phyloP scores from a whole-genome alignment of 352 stramenopile species.

The Phytopythium delawarense region DNA sequence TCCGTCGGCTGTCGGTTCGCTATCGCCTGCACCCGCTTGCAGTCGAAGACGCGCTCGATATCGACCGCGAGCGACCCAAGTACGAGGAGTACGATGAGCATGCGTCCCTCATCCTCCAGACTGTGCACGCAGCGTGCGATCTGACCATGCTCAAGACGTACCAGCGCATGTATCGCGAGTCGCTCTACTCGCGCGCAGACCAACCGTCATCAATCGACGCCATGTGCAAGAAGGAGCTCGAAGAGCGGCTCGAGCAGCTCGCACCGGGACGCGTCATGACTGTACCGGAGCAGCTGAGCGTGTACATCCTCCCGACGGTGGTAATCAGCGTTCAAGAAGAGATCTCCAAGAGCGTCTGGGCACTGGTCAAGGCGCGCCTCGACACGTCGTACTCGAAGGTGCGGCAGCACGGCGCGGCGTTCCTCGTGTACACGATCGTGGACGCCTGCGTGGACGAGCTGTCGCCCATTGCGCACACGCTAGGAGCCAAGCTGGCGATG shows the following conservation, averaged over 20 bases:
- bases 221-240: conserved; percentile 63
- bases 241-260: conserved; percentile 51
- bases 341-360: conserved; percentile 36
- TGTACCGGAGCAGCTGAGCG: conserved; percentile 67
- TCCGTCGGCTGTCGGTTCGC: conserved; percentile 72
- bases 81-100: conserved; percentile 87
- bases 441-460: conserved; percentile 81
- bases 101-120: conserved; percentile 71
- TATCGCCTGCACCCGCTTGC: conserved; percentile 83
- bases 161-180: conserved; percentile 69
- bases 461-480: conserved; percentile 67
- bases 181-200: conserved; percentile 57
- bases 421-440: conserved; percentile 78
- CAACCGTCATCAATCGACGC: conserved; percentile 45
- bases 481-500: conserved; percentile 71
- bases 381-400: conserved; percentile 83
- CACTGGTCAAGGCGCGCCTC: conserved; percentile 52
- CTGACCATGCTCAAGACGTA: conserved; percentile 51
- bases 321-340: conserved; percentile 72
- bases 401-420: conserved; percentile 64
- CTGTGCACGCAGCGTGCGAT: conserved; percentile 46
- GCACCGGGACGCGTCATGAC: conserved; percentile 62
- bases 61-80: conserved; percentile 77
- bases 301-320: conserved; percentile 71
- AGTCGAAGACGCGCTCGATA: conserved; percentile 78